Evolutionary conservation across 345 rosid genomes (phyloP).

Genomic region (Carallia brachiata): DNA sequence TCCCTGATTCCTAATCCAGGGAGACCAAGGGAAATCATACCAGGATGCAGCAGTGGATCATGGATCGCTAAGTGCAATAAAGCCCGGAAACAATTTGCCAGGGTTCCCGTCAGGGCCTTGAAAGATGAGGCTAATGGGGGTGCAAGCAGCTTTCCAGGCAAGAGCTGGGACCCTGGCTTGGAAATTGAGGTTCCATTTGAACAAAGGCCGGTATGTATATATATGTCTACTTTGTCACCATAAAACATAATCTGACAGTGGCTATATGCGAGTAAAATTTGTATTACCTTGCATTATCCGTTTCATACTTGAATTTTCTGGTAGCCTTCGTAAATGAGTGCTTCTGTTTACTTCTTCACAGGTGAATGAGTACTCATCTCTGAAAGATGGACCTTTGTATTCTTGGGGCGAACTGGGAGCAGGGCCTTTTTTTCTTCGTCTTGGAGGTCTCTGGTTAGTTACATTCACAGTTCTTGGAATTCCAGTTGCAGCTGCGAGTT

Average conservation of each 20-base stretch:
- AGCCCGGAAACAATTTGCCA: conserved; percentile 31
- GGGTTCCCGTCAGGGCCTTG: conserved; percentile 49
- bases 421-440: conserved; percentile 61
- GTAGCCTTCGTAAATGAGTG: too few relatives aligned
- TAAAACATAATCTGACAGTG: background rate
- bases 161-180: conserved; percentile 81
- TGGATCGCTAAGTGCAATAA: conserved; percentile 33
- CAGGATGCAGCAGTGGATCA: conserved; percentile 43
- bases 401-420: conserved; percentile 91
- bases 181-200: conserved; percentile 89
- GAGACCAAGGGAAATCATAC: conserved; percentile 40
- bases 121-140: conserved; percentile 58
- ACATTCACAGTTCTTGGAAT: conserved; percentile 80
- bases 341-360: conserved; percentile 21
- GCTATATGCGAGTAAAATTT: too few relatives aligned
- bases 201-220: conserved; percentile 66
- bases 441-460: conserved; percentile 85
- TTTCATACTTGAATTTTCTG: too few relatives aligned
- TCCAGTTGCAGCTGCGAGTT: conserved; percentile 94
- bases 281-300: too few relatives aligned
- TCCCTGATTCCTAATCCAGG: conserved; percentile 48
- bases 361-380: conserved; percentile 88
- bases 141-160: conserved; percentile 53
- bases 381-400: conserved; percentile 75
- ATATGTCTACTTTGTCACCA: background rate